Evolutionary conservation across 2,329 filamentous ascomycete genomes (phyloP).

Genomic region (Aspergillus ustus): DNA sequence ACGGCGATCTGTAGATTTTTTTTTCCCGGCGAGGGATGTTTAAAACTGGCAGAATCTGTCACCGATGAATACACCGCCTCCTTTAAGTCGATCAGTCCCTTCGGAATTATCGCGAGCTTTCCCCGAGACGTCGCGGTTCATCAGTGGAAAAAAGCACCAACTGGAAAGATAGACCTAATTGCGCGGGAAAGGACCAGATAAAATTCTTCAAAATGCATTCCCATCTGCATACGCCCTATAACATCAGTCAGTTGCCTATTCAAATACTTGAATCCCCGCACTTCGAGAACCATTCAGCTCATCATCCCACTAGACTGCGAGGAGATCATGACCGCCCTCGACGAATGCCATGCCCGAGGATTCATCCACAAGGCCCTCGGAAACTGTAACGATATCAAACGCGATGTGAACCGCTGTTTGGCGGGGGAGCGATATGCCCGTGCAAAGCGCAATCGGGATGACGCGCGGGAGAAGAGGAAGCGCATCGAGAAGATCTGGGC

Average conservation of each 20-base stretch:
- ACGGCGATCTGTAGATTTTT: constrained; percentile 24
- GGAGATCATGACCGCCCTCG: constrained; percentile 89
- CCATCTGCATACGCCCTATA: constrained; percentile 91
- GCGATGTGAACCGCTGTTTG: constrained; percentile 82
- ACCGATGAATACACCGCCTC: constrained; percentile 4
- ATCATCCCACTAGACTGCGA: constrained; percentile 72
- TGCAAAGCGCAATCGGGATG: constrained; percentile 75
- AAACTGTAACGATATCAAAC: constrained; percentile 87
- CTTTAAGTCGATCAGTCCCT: background rate
- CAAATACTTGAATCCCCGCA: constrained; percentile 3
- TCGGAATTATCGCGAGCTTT: background rate
- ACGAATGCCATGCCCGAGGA: constrained; percentile 90
- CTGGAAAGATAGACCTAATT: background rate
- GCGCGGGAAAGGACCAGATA: constrained; percentile 15
- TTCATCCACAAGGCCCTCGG: constrained; percentile 92
- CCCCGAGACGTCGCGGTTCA: background rate
- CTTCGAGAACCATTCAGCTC: constrained; percentile 6
- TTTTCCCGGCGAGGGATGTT: constrained; percentile 29
- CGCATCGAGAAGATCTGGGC: constrained; percentile 78
- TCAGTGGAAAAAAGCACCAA: background rate
- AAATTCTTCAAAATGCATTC: constrained; percentile 77
- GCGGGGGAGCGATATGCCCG: constrained; percentile 78
- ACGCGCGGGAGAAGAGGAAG: constrained; percentile 70
- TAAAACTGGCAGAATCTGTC: constrained; percentile 28
- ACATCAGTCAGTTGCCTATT: constrained; percentile 66